phyloP scores from a whole-genome alignment of 257 asterid species.

The Sherardia arvensis region DNA sequence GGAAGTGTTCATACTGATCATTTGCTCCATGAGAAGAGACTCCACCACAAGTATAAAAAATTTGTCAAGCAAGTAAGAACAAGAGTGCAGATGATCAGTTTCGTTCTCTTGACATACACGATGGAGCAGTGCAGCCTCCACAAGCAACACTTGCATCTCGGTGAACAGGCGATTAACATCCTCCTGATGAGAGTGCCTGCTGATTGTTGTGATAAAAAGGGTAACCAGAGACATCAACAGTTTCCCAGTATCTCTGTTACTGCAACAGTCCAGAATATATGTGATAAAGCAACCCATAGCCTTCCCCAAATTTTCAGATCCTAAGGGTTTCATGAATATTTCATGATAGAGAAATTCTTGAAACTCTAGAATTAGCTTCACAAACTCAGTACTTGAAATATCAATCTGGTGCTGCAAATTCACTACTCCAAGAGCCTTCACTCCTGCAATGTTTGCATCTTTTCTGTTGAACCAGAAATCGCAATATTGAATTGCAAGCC shows the following conservation, averaged over 20 bases:
- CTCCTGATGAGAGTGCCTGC: not conserved
- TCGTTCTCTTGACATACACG: not conserved
- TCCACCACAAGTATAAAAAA: not conserved
- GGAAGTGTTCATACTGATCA: not conserved
- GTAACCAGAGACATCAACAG: too few species aligned
- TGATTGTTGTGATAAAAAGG: not conserved
- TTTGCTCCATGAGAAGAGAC: not conserved
- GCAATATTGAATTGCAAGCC: not conserved
- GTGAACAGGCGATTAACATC: not conserved
- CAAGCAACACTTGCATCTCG: not conserved
- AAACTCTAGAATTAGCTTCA: not conserved
- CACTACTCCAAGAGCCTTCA: not conserved
- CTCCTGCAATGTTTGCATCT: not conserved
- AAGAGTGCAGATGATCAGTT: too few species aligned
- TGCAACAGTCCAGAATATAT: not conserved
- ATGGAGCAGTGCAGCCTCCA: not conserved
- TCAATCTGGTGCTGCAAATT: not conserved
- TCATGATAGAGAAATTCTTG: not conserved
- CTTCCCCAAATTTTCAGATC: too few species aligned
- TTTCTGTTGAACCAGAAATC: not conserved
- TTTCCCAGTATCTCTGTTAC: too few species aligned
- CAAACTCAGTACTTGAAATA: not conserved
- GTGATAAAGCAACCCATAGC: not conserved
- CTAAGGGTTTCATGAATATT: too few species aligned
- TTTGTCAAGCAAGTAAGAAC: not conserved